phyloP scores from a whole-genome alignment of 768 basidiomycete species.

The Boletales sp. region DNA sequence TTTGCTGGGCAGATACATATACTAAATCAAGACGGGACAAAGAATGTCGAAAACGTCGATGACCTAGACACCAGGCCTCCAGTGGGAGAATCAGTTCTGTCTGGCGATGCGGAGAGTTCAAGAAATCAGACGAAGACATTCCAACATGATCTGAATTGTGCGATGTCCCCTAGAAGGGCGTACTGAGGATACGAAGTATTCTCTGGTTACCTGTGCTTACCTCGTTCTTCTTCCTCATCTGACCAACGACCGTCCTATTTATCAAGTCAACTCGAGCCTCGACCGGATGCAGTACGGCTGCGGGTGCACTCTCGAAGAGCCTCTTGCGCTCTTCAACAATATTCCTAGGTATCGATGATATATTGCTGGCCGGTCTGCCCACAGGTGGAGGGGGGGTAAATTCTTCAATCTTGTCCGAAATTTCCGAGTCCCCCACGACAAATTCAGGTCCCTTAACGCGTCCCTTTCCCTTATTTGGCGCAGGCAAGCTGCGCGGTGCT shows the following conservation, averaged over 20 bases:
- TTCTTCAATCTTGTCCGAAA: constrained; percentile 19
- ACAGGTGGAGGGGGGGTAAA: constrained; percentile 6
- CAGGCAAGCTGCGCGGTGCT: not conserved
- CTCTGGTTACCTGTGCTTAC: constrained; percentile 11
- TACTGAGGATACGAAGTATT: constrained; percentile 3
- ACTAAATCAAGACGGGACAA: constrained; percentile 9
- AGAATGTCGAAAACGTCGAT: constrained; percentile 13
- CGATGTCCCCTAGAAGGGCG: constrained; percentile 3
- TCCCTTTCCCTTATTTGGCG: constrained; percentile 22
- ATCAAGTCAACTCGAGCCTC: constrained; percentile 3
- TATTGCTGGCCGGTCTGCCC: not conserved
- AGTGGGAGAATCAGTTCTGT: constrained; percentile 19
- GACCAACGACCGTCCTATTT: not conserved
- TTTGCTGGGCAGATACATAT: constrained; percentile 8
- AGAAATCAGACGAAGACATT: constrained; percentile 28
- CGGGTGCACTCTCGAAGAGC: constrained; percentile 14
- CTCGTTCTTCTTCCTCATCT: constrained; percentile 25
- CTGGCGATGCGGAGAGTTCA: constrained; percentile 10
- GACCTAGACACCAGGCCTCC: constrained; percentile 27
- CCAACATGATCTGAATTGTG: constrained; percentile 17
- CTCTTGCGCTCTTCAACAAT: constrained; percentile 10
- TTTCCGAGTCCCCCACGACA: constrained; percentile 22
- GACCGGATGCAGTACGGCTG: not conserved
- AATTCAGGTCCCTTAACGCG: constrained; percentile 11
- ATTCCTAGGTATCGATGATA: constrained; percentile 14